Percentiles rank a stretch among this genome's conserved stretches.
These are phyloP conservation scores for Dioszegia aurantiaca DNA, from an alignment of 768 basidiomycete species.

Conservation along the genomic window DNA sequence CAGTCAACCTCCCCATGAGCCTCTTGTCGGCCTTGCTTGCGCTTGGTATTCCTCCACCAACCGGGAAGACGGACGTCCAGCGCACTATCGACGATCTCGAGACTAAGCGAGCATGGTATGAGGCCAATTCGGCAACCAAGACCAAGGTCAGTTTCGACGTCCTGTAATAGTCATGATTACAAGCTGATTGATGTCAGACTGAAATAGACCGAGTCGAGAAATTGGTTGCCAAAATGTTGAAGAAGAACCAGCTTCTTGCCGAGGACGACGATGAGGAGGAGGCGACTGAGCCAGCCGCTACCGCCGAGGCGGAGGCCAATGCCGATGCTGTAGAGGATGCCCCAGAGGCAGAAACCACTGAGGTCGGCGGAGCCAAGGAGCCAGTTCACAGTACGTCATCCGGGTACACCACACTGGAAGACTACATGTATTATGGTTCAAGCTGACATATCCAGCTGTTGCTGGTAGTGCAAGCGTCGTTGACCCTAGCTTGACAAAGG, in stretches of 20 bases:
- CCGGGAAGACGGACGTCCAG: constrained; percentile 69
- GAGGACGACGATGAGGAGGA: constrained; percentile 29
- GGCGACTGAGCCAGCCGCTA: constrained; percentile 14
- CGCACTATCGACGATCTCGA: constrained; percentile 85
- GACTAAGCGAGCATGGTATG: constrained; percentile 91
- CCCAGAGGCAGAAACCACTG: constrained; percentile 15
- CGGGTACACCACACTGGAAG: too few species aligned
- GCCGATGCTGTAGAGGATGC: constrained; percentile 26
- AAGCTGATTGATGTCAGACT: constrained; percentile 30
- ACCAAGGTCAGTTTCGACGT: constrained; percentile 42
- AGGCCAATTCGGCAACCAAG: constrained; percentile 73
- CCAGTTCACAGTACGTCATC: constrained; percentile 50
- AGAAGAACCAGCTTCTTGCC: constrained; percentile 40
- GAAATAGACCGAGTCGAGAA: constrained; percentile 51
- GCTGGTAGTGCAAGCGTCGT: constrained; percentile 33
- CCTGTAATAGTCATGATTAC: not conserved
- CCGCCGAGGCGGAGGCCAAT: constrained; percentile 14
- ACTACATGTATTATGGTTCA: too few species aligned
- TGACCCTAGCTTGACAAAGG: constrained; percentile 18
- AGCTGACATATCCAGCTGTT: constrained; percentile 27
- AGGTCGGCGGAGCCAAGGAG: constrained; percentile 40
- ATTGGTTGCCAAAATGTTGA: constrained; percentile 48
- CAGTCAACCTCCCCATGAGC: constrained; percentile 73
- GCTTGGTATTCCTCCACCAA: constrained; percentile 86
- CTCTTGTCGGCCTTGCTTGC: constrained; percentile 81